Conservation (phyloP, 2,329 filamentous ascomycete genomes). For the Colletotrichum sansevieriae region DNA sequence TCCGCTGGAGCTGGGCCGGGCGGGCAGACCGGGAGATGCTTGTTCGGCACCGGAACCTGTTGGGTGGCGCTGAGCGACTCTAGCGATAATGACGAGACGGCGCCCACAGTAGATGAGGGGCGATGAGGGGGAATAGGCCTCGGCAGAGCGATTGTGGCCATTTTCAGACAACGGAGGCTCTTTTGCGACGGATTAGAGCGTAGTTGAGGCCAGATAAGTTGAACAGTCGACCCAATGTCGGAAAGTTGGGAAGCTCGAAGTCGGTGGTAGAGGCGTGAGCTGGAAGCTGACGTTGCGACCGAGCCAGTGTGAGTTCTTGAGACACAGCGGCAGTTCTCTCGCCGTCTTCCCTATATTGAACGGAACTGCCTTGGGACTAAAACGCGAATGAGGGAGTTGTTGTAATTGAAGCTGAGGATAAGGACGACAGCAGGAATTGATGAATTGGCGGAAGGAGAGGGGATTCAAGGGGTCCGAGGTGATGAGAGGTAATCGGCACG, state of each 20-base stretch:
- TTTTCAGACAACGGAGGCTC: background rate
- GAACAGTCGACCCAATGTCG: constrained; percentile 12
- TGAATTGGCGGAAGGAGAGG: background rate
- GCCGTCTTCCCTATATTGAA: background rate
- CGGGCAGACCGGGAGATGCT: constrained; percentile 91
- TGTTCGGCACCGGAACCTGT: constrained; percentile 76
- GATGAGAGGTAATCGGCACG: background rate
- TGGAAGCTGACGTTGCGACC: constrained; percentile 7
- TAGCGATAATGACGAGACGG: constrained; percentile 50
- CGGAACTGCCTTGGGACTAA: background rate
- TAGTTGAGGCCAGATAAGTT: constrained; percentile 9
- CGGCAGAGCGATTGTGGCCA: constrained; percentile 69
- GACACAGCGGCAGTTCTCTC: background rate
- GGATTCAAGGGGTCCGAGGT: background rate
- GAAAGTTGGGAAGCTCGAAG: background rate
- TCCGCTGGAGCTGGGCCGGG: constrained; percentile 75
- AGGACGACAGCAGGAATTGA: background rate
- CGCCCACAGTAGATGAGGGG: constrained; percentile 54
- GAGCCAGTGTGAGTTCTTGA: constrained; percentile 3
- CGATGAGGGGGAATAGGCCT: constrained; percentile 61
- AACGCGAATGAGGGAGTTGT: background rate
- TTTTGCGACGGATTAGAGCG: background rate
- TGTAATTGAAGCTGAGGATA: background rate
- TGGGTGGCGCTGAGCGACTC: constrained; percentile 53
- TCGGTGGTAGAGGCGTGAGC: background rate